Evolutionary conservation across 2,329 filamentous ascomycete species (phyloP).

Genomic region (Fusarium drepaniforme): DNA sequence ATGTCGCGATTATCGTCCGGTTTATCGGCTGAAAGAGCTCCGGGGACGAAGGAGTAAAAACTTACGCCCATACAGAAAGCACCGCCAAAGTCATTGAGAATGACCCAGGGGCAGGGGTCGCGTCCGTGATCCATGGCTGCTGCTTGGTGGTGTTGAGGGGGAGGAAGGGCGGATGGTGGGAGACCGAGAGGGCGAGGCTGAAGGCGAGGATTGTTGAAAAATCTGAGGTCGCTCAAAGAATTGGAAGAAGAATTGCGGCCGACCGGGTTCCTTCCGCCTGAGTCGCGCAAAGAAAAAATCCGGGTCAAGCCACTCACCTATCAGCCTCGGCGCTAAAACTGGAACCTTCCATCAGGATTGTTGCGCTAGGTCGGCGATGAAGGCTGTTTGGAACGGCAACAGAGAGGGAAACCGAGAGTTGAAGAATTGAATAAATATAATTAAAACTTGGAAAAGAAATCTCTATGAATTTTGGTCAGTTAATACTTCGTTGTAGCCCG

Average conservation of each 20-base stretch:
- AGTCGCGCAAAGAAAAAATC: slow-evolving; percentile 23
- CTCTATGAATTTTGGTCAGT: background rate
- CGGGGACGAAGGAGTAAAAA: slow-evolving; percentile 5
- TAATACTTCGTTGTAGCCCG: background rate
- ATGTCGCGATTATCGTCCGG: slow-evolving; percentile 9
- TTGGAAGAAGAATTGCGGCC: slow-evolving; percentile 34
- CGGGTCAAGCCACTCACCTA: background rate
- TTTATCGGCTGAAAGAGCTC: slow-evolving; percentile 7
- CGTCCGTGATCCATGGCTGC: slow-evolving; percentile 88
- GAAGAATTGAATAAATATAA: background rate
- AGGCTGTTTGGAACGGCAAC: background rate
- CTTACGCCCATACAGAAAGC: slow-evolving; percentile 96
- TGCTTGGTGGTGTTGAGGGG: slow-evolving; percentile 12
- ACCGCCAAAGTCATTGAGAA: slow-evolving; percentile 96
- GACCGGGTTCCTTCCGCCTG: slow-evolving; percentile 13
- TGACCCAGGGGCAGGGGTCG: slow-evolving; percentile 97
- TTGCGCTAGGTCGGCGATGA: background rate
- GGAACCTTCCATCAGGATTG: slow-evolving; percentile 22
- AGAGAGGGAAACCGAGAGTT: background rate
- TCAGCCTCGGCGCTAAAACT: slow-evolving; percentile 23
- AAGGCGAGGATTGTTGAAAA: slow-evolving; percentile 34
- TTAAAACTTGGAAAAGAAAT: background rate
- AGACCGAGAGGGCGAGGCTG: slow-evolving; percentile 22
- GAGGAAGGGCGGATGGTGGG: slow-evolving; percentile 1
- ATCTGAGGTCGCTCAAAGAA: slow-evolving; percentile 29